These are phyloP conservation scores for Logfia minima DNA, from an alignment of 129 eudicot genomes.

Conservation along the genomic window DNA sequence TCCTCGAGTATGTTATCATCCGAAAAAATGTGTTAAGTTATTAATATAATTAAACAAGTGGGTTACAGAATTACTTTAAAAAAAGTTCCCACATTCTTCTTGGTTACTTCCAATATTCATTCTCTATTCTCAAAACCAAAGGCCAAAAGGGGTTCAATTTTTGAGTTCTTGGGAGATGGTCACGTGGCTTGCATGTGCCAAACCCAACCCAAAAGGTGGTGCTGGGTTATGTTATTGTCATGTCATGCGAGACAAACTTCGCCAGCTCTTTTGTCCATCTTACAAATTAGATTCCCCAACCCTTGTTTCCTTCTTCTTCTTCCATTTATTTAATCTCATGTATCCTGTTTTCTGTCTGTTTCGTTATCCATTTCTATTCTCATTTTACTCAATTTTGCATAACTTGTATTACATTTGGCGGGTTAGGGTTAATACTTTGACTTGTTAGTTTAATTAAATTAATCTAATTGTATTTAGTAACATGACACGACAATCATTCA, in stretches of 20 bases:
- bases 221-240: constrained; percentile 39
- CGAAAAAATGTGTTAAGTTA: not conserved
- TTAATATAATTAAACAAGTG: constrained; percentile 5
- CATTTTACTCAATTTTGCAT: not conserved
- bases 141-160: not conserved
- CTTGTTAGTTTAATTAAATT: not conserved
- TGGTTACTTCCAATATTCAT: constrained; percentile 5
- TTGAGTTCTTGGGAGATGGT: constrained; percentile 8
- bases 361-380: not conserved
- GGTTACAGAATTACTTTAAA: not conserved
- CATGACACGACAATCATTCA: constrained; percentile 17
- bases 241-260: constrained; percentile 42
- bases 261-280: constrained; percentile 42
- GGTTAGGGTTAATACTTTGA: constrained; percentile 10
- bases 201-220: constrained; percentile 29
- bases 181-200: constrained; percentile 33
- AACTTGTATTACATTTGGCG: not conserved
- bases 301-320: constrained; percentile 34
- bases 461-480: not conserved
- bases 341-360: constrained; percentile 14
- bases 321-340: constrained; percentile 8
- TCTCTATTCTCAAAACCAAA: constrained; percentile 6
- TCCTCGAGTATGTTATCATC: not conserved
- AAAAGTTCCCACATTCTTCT: constrained; percentile 27
- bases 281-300: constrained; percentile 40